Conservation (phyloP, 2,329 filamentous ascomycete species). For the Xylaria polymorpha region DNA sequence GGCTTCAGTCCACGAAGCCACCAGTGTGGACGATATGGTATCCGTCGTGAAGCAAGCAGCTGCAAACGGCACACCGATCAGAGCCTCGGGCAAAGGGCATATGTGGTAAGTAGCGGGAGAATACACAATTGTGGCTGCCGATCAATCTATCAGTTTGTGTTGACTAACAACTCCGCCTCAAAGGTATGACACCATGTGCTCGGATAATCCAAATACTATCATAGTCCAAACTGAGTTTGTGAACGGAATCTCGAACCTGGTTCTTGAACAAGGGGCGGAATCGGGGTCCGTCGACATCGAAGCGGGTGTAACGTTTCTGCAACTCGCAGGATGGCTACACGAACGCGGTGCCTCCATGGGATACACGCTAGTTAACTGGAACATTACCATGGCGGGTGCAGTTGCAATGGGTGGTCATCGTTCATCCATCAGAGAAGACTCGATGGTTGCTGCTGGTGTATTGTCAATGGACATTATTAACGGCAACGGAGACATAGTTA, state of each 20-base stretch:
- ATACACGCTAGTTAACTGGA: slow-evolving; percentile 65
- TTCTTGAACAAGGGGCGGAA: slow-evolving; percentile 52
- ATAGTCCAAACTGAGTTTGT: slow-evolving; percentile 61
- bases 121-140: background rate
- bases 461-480: slow-evolving; percentile 62
- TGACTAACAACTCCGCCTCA: background rate
- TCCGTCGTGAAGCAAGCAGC: slow-evolving; percentile 56
- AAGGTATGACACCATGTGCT: slow-evolving; percentile 66
- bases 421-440: slow-evolving; percentile 60
- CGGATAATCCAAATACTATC: slow-evolving; percentile 59
- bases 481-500: slow-evolving; percentile 57
- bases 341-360: slow-evolving; percentile 59
- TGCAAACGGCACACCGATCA: slow-evolving; percentile 54
- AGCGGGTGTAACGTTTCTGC: slow-evolving; percentile 63
- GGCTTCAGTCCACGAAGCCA: slow-evolving; percentile 57
- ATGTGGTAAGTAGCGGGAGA: slow-evolving; percentile 49
- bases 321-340: slow-evolving; percentile 63
- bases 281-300: slow-evolving; percentile 61
- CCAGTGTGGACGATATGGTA: slow-evolving; percentile 58
- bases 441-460: slow-evolving; percentile 62
- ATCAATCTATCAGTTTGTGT: background rate
- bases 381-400: slow-evolving; percentile 62
- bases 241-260: slow-evolving; percentile 58
- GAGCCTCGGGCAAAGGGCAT: slow-evolving; percentile 62
- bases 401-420: slow-evolving; percentile 66